Evolutionary conservation across 257 asterid species (phyloP).

Genomic region (Solanum rostratum): DNA sequence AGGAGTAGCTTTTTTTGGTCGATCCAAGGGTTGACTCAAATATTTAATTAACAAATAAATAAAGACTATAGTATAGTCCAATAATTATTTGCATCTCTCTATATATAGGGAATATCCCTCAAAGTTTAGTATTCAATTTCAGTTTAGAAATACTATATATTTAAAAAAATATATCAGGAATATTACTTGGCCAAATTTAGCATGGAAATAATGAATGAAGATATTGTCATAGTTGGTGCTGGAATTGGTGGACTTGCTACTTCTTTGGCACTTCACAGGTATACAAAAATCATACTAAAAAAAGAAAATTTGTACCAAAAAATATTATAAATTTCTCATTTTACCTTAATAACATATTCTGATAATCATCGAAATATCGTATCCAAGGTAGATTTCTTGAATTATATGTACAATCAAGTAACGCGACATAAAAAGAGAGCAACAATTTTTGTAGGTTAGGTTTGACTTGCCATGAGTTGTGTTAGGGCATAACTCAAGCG

Average conservation of each 20-base stretch:
- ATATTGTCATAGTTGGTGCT: conserved; percentile 33
- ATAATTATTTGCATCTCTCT: background rate
- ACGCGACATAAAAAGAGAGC: background rate
- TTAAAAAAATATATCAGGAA: background rate
- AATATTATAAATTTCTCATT: background rate
- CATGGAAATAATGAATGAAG: conserved; percentile 5
- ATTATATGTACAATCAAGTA: background rate
- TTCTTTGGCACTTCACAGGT: conserved; percentile 37
- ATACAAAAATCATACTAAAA: background rate
- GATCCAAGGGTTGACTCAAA: background rate
- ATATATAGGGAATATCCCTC: background rate
- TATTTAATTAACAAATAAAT: background rate
- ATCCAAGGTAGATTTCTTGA: background rate
- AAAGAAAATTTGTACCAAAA: background rate
- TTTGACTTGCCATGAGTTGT: background rate
- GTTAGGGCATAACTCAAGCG: background rate
- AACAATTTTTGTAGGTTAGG: background rate
- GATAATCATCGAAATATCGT: background rate
- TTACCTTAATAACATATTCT: no score
- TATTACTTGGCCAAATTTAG: background rate
- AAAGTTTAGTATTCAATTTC: background rate
- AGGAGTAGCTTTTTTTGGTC: no score
- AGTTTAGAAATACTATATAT: background rate
- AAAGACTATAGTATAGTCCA: background rate
- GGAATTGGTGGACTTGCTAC: conserved; percentile 34